These are phyloP conservation scores for Phyllosticta citribraziliensis DNA, from an alignment of 2,329 filamentous ascomycete species.

Conservation along the genomic window DNA sequence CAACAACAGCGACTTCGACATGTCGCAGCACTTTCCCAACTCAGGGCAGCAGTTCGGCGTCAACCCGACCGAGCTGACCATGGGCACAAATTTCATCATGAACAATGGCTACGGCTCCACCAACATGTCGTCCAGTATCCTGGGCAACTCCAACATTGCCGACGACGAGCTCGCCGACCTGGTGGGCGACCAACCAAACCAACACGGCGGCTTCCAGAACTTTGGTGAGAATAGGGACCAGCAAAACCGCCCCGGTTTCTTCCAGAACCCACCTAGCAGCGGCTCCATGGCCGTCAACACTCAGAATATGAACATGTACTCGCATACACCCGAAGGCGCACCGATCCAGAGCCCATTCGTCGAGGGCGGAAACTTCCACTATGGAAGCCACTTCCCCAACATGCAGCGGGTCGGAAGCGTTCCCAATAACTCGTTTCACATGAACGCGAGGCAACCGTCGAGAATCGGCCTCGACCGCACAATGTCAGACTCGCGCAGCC, in stretches of 20 bases:
- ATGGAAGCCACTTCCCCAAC: constrained; percentile 48
- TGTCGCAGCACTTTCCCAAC: constrained; percentile 40
- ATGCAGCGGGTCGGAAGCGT: constrained; percentile 16
- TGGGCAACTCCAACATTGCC: constrained; percentile 67
- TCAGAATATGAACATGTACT: constrained; percentile 60
- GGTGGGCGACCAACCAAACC: constrained; percentile 33
- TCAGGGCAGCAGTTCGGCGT: constrained; percentile 42
- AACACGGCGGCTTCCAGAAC: constrained; percentile 33
- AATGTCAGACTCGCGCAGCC: constrained; percentile 62
- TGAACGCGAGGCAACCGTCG: constrained; percentile 20
- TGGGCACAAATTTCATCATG: constrained; percentile 50
- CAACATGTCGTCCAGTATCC: constrained; percentile 61
- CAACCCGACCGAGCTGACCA: constrained; percentile 76
- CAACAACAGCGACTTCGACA: constrained; percentile 41
- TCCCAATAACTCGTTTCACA: constrained; percentile 22
- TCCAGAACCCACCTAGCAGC: constrained; percentile 23
- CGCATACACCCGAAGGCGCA: constrained; percentile 82
- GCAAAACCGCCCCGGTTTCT: constrained; percentile 45
- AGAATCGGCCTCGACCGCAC: constrained; percentile 43
- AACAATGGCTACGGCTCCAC: constrained; percentile 47
- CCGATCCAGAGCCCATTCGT: constrained; percentile 88
- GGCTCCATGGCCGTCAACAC: constrained; percentile 43
- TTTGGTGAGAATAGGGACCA: constrained; percentile 45
- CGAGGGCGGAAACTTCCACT: constrained; percentile 59
- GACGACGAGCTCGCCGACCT: constrained; percentile 86